Conservation (phyloP, 306 rosid species). For the Sphenostylis stenocarpa region DNA sequence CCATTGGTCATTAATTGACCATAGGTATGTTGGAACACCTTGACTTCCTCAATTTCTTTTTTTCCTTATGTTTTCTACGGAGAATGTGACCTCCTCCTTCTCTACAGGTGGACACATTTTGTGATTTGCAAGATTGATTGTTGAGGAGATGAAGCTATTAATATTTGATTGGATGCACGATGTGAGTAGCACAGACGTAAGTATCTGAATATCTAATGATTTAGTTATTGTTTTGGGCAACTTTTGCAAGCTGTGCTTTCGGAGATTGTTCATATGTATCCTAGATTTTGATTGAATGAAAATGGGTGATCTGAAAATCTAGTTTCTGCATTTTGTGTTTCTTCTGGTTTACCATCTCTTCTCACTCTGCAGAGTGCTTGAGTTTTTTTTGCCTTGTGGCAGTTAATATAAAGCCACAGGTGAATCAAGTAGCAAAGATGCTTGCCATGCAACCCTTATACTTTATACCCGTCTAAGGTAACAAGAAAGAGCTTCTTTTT, state of each 20-base stretch:
- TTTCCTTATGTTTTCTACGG: not conserved
- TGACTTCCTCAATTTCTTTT: not conserved
- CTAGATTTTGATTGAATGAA: conserved; percentile 53
- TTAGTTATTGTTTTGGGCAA: conserved; percentile 47
- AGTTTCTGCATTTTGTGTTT: conserved; percentile 25
- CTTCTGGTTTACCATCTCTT: conserved; percentile 18
- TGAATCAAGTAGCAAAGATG: conserved; percentile 21
- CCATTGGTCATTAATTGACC: conserved; percentile 34
- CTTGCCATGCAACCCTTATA: conserved; percentile 21
- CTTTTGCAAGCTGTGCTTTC: conserved; percentile 43
- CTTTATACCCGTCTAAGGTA: conserved; percentile 22
- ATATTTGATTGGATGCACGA: conserved; percentile 48
- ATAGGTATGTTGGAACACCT: conserved; percentile 49
- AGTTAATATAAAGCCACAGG: conserved; percentile 18
- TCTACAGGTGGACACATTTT: conserved; percentile 45
- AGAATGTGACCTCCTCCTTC: conserved; percentile 27
- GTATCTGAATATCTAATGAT: conserved; percentile 46
- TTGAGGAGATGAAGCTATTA: conserved; percentile 47
- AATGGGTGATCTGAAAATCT: conserved; percentile 32
- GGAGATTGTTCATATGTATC: conserved; percentile 60
- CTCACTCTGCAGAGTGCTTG: conserved; percentile 33
- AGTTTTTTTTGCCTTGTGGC: conserved; percentile 12
- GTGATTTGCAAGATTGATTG: conserved; percentile 52
- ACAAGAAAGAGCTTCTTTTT: conserved; percentile 1
- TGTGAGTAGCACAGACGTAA: conserved; percentile 45